phyloP scores from a whole-genome alignment of 75 land plant genomes.

The Selaginella tamariscina region DNA sequence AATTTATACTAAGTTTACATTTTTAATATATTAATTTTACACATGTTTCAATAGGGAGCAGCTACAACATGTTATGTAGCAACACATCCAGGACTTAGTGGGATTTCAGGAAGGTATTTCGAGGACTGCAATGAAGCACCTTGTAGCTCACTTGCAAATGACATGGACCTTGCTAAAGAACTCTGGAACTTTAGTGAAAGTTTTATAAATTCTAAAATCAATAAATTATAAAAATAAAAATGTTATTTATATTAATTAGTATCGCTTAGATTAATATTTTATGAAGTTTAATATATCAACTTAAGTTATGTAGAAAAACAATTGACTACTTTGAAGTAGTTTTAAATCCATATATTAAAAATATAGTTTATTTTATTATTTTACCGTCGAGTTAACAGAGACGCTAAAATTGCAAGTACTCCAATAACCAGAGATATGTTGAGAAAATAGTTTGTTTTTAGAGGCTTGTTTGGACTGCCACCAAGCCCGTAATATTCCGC shows the following conservation, averaged over 20 bases:
- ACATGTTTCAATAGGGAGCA: conserved; percentile 6
- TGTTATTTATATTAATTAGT: too few relatives aligned
- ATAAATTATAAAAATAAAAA: not conserved
- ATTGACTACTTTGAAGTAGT: too few relatives aligned
- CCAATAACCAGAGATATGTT: conserved; percentile 69
- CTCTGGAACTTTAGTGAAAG: conserved; percentile 35
- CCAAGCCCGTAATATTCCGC: conserved; percentile 90
- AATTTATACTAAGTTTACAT: too few relatives aligned
- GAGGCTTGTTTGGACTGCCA: conserved; percentile 87
- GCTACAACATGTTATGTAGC: conserved; percentile 11
- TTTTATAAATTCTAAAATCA: not conserved
- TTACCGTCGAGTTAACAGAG: conserved; percentile 17
- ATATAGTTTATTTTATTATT: not conserved
- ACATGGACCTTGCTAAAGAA: conserved; percentile 26
- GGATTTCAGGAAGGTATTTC: conserved; percentile 1
- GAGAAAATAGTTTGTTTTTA: conserved; percentile 74
- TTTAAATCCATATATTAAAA: not conserved
- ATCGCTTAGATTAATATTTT: too few relatives aligned
- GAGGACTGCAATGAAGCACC: conserved; percentile 18
- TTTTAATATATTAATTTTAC: too few relatives aligned
- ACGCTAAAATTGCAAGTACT: conserved; percentile 65
- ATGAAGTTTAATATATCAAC: too few relatives aligned
- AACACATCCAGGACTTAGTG: not conserved
- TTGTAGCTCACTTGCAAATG: conserved; percentile 29
- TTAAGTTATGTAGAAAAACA: too few relatives aligned